Base-by-base conservation (phyloP, 441 rosid genomes). In the Gossypium trilobum region DNA sequence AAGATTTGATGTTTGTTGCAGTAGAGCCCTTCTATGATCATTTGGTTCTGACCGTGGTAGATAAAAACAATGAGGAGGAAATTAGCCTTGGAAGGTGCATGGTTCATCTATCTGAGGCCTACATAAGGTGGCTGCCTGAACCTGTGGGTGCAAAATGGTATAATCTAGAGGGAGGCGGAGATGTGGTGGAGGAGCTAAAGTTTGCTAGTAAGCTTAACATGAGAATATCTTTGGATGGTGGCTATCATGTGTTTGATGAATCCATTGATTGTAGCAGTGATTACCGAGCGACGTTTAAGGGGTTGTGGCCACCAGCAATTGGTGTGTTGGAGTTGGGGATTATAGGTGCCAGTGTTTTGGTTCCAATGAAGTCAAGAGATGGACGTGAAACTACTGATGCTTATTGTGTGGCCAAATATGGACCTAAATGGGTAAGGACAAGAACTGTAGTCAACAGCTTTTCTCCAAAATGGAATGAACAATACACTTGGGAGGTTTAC, bases 391-490 rank as follows among this genome's bases (percentile, higher is more conserved):
- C 83, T n/a, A 87, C 88, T 11, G 91, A 87, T 73, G 84, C 91
- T 3, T 87, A 87, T 68, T 87, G 91, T 42, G 88, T 86, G 29
- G 91, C 91, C 0, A 87, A 87, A 77, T 86, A 83, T 9, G 88
- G 91, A 50, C 89, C 83, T 55, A 87, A 87, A 62, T 87, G 91
- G 91, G 87, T 86, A 11, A 74, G 91, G 36, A 87, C 91, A 39
- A 83, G 91, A 79, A 85, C 89, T 1, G 77, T 86, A 55, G 74
- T 87, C 8, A 89, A 86, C 6, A 87, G 85, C 77, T 79, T 77
- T 77, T 84, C 33, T 70, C 91, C 89, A 36, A 87, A 87, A 77
- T 87, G 89, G 91, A 87, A 87, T 56, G 91, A 87, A 75, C 91
- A 87, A 72, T 87, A 87, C 73, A 87, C 85, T 4, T 86, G 89